Conservation (phyloP, 164 flowering plant species). For the Berberis vulgaris region DNA sequence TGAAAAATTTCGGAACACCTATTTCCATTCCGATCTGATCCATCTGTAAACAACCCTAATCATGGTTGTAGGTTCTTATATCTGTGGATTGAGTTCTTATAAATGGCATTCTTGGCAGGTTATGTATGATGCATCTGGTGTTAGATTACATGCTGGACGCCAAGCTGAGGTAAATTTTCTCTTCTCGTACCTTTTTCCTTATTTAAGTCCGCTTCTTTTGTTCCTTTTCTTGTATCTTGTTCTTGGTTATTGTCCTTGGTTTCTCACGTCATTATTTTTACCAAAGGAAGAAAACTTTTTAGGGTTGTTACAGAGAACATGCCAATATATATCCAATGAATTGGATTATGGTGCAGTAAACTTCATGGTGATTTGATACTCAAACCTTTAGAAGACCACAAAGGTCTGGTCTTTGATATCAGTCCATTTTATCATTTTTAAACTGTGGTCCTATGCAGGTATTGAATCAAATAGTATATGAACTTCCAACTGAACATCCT, state of each 20-base stretch:
- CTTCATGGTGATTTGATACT: not conserved
- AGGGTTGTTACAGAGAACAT: not conserved
- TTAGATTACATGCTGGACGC: constrained; percentile 90
- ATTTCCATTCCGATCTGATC: too few relatives aligned
- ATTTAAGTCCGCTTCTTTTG: not conserved
- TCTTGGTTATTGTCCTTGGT: not conserved
- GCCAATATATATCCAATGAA: not conserved
- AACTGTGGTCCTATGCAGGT: constrained; percentile 40
- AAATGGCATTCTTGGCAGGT: constrained; percentile 44
- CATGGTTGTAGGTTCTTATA: too few relatives aligned
- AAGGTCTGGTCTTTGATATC: not conserved
- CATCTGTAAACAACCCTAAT: too few relatives aligned
- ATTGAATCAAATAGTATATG: constrained; percentile 85
- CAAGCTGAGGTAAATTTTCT: constrained; percentile 78
- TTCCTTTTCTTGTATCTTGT: not conserved
- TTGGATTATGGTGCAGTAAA: not conserved
- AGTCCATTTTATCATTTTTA: not conserved
- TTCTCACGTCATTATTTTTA: not conserved
- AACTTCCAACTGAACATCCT: constrained; percentile 96
- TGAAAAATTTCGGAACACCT: too few relatives aligned
- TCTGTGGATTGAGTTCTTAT: not conserved
- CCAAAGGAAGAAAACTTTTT: not conserved
- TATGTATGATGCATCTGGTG: constrained; percentile 96
- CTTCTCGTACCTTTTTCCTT: not conserved
- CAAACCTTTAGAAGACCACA: not conserved